A percentile compares a stretch with the other conserved stretches of the same genome.
Conservation (phyloP, 2,329 filamentous ascomycete genomes). For the Talaromyces sp. region DNA sequence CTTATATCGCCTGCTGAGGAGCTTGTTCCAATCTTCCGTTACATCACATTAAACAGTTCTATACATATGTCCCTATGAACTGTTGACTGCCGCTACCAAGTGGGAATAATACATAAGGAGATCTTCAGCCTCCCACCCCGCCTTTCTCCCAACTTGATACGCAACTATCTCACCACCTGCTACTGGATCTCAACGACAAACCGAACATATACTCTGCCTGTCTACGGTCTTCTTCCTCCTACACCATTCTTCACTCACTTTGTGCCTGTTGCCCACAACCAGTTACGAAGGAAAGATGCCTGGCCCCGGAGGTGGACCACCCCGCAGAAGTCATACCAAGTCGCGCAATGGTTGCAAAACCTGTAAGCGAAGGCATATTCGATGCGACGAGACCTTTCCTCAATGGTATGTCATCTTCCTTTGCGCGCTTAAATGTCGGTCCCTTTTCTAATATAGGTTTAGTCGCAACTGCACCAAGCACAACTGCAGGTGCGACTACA, state of each 20-base stretch:
- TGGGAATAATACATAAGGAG: neutral
- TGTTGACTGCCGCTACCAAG: neutral
- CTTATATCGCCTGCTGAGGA: neutral
- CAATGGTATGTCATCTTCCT: slow-evolving; percentile 66
- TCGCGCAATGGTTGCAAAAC: slow-evolving; percentile 97
- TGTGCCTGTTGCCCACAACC: neutral
- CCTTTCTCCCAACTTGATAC: neutral
- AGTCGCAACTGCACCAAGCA: slow-evolving; percentile 99
- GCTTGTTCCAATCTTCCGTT: neutral
- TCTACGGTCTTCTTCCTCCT: neutral
- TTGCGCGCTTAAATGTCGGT: neutral
- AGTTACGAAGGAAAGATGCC: slow-evolving; percentile 57
- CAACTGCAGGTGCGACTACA: slow-evolving; percentile 96
- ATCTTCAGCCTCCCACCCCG: neutral
- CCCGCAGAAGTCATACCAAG: slow-evolving; percentile 90
- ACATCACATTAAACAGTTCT: neutral
- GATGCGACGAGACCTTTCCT: slow-evolving; percentile 95
- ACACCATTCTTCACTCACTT: neutral
- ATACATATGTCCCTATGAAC: neutral
- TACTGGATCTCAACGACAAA: neutral
- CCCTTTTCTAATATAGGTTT: slow-evolving; percentile 7
- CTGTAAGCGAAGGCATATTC: slow-evolving; percentile 94
- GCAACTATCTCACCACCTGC: neutral
- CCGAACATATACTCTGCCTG: neutral
- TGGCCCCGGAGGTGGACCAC: slow-evolving; percentile 89